Conservation (phyloP, 768 basidiomycete species). For the Rhodosporidiobolus sp. region DNA sequence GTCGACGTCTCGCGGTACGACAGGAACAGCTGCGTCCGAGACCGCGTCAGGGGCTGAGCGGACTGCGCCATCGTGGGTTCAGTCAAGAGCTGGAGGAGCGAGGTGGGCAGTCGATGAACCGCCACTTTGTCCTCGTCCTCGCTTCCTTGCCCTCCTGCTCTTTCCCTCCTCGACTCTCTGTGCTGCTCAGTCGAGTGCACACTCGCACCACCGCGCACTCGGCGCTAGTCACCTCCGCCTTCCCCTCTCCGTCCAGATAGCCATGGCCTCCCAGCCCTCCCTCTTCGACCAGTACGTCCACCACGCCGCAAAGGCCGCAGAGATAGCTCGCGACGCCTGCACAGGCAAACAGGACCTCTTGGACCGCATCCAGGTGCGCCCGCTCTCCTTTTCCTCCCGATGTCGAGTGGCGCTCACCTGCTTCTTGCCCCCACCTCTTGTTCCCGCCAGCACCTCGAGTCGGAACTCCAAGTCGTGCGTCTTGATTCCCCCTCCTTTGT, state of each 20-base stretch:
- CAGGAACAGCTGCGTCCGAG: conserved; percentile 85
- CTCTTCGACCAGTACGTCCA: conserved; percentile 13
- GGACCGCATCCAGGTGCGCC: background rate
- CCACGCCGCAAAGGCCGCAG: conserved; percentile 15
- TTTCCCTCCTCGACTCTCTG: too few relatives aligned
- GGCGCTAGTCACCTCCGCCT: background rate
- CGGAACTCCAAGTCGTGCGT: conserved; percentile 13
- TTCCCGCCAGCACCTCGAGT: conserved; percentile 4
- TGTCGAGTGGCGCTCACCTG: background rate
- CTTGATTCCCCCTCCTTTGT: background rate
- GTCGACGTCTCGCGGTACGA: conserved; percentile 76
- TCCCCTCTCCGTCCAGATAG: background rate
- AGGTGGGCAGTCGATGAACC: background rate
- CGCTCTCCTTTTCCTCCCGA: background rate
- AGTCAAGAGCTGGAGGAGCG: background rate
- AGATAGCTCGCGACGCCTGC: conserved; percentile 19
- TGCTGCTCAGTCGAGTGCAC: background rate
- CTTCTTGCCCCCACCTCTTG: too few relatives aligned
- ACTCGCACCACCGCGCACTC: background rate
- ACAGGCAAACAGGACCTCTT: background rate
- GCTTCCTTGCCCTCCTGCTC: background rate
- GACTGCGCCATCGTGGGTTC: background rate
- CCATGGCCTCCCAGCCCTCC: background rate
- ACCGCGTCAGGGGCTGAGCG: conserved; percentile 58
- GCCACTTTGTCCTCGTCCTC: background rate